These are phyloP conservation scores for Selenicereus undatus DNA, from an alignment of 148 eudicot genomes.

Conservation along the genomic window DNA sequence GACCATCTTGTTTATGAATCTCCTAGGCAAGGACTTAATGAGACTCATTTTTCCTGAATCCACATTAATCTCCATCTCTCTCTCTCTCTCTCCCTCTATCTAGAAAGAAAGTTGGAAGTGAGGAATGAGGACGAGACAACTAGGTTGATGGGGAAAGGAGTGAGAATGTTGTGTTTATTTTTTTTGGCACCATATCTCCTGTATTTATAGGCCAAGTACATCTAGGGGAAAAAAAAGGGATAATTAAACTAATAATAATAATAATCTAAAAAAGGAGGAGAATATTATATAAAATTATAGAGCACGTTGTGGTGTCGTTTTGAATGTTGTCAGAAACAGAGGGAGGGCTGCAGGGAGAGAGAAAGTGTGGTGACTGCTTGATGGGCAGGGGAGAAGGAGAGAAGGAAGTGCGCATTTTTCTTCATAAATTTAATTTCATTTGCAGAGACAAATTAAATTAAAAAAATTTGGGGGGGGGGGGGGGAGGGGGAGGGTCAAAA, in stretches of 20 bases:
- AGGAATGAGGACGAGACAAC: background rate
- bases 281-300: background rate
- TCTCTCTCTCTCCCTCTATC: background rate
- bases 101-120: background rate
- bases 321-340: slow-evolving; percentile 6
- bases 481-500: background rate
- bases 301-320: slow-evolving; percentile 4
- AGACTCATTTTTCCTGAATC: background rate
- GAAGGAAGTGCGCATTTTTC: background rate
- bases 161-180: background rate
- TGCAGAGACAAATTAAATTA: background rate
- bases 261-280: background rate
- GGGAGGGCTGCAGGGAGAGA: background rate
- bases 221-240: background rate
- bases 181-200: background rate
- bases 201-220: background rate
- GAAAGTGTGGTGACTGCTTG: background rate
- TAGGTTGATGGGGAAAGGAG: background rate
- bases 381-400: background rate
- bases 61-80: slow-evolving; percentile 3
- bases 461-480: background rate
- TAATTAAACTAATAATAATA: background rate
- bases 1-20: slow-evolving; percentile 9
- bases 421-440: background rate
- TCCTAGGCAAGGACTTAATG: slow-evolving; percentile 4